Percentiles rank a stretch among this genome's conserved stretches.
phyloP scores from a whole-genome alignment of 1,284 basidiomycete species.

The Tranzscheliella williamsii region DNA sequence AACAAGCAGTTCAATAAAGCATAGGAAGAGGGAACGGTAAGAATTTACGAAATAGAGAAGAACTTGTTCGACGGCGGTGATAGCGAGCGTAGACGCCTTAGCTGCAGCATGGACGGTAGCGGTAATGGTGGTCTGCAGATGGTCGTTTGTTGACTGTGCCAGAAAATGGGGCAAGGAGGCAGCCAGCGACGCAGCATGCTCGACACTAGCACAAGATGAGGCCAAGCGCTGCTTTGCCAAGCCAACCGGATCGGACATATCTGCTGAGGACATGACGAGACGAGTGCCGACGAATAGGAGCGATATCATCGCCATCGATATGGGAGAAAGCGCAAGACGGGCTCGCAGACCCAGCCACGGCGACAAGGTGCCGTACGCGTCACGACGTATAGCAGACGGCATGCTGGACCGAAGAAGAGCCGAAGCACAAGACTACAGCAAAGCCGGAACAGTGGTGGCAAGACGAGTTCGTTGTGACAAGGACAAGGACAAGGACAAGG shows the following conservation, averaged over 20 bases:
- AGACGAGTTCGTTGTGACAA: too few species aligned
- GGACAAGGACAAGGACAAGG: too few species aligned
- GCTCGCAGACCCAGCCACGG: slow-evolving; percentile 82
- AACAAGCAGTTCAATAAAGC: slow-evolving; percentile 86
- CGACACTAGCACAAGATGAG: slow-evolving; percentile 78
- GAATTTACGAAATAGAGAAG: slow-evolving; percentile 78
- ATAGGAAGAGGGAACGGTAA: slow-evolving; percentile 87
- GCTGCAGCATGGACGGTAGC: slow-evolving; percentile 75
- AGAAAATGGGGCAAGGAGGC: slow-evolving; percentile 84
- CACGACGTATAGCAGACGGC: too few species aligned
- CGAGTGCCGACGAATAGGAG: slow-evolving; percentile 83
- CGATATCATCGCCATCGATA: slow-evolving; percentile 70
- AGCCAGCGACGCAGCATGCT: slow-evolving; percentile 77
- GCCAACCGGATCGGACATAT: slow-evolving; percentile 71
- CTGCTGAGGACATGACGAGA: slow-evolving; percentile 72
- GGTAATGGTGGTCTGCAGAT: slow-evolving; percentile 76
- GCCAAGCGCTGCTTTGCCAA: slow-evolving; percentile 75
- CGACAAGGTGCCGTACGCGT: not conserved
- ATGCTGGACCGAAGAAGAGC: too few species aligned
- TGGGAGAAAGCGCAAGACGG: slow-evolving; percentile 79
- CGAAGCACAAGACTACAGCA: too few species aligned
- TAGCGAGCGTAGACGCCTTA: slow-evolving; percentile 33
- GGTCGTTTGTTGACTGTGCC: slow-evolving; percentile 79
- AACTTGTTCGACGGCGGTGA: slow-evolving; percentile 33
- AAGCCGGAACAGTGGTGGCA: too few species aligned